Evolutionary conservation across 1,284 basidiomycete genomes (phyloP).

Genomic region (Fistulina hepatica): DNA sequence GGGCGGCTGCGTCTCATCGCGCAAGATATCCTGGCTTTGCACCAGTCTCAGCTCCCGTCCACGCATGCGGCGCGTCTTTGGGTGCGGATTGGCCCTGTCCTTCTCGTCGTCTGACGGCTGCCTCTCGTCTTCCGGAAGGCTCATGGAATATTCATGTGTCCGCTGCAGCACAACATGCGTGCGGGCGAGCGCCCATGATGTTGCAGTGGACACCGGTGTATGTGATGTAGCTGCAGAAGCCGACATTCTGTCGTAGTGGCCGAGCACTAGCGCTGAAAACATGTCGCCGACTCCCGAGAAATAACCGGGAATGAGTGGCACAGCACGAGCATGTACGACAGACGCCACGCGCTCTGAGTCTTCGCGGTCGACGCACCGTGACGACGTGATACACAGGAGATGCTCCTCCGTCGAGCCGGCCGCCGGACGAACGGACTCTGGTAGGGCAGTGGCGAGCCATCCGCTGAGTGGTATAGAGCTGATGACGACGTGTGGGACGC

Average conservation of each 20-base stretch:
- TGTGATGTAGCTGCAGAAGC: constrained; percentile 18
- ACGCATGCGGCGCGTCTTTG: constrained; percentile 63
- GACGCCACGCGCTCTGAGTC: constrained; percentile 22
- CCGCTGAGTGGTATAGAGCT: constrained; percentile 70
- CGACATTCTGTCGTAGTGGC: constrained; percentile 46
- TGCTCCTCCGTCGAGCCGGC: constrained; percentile 33
- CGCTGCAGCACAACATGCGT: constrained; percentile 76
- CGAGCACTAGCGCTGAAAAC: constrained; percentile 89
- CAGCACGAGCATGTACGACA: constrained; percentile 54
- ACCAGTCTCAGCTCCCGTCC: constrained; percentile 75
- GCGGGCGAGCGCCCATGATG: constrained; percentile 65
- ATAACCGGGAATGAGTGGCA: constrained; percentile 82
- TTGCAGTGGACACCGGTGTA: constrained; percentile 51
- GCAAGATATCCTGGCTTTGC: constrained; percentile 53
- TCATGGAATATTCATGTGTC: constrained; percentile 52
- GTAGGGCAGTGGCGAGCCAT: constrained; percentile 45
- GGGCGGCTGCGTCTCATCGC: constrained; percentile 20
- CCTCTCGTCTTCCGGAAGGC: constrained; percentile 46
- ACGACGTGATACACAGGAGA: constrained; percentile 75
- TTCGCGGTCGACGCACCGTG: constrained; percentile 16
- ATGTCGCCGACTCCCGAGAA: constrained; percentile 96
- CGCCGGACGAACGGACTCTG: constrained; percentile 26
- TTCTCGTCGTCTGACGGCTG: constrained; percentile 62
- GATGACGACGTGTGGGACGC: constrained; percentile 82
- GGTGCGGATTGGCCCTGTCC: constrained; percentile 52